A percentile compares a stretch with the other conserved stretches of the same genome.
phyloP scores from a whole-genome alignment of 768 basidiomycete genomes.

The Tylopilus intermedius region DNA sequence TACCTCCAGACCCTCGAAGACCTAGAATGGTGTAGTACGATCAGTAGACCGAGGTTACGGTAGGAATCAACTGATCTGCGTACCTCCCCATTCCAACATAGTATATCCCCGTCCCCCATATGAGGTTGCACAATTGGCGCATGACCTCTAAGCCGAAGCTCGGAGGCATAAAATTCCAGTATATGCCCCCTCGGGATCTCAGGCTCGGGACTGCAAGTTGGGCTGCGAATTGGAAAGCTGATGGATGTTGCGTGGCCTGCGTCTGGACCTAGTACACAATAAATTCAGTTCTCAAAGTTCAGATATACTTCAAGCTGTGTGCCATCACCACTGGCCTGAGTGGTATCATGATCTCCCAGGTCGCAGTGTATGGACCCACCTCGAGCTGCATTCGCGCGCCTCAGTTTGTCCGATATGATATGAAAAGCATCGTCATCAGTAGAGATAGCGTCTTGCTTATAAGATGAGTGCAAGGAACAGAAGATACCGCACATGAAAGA shows the following conservation, averaged over 20 bases:
- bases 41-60: neutral
- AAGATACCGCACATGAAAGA: conserved; percentile 68
- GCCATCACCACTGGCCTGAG: no score
- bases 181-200: conserved; percentile 20
- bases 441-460: conserved; percentile 3
- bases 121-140: conserved; percentile 66
- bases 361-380: conserved; percentile 34
- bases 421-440: conserved; percentile 15
- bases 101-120: conserved; percentile 45
- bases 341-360: no score
- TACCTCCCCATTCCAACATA: conserved; percentile 90
- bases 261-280: conserved; percentile 54
- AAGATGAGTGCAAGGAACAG: conserved; percentile 36
- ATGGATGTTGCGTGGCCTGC: conserved; percentile 38
- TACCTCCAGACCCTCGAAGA: conserved; percentile 81
- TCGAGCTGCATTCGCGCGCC: conserved; percentile 49
- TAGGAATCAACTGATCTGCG: conserved; percentile 9
- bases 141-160: conserved; percentile 67
- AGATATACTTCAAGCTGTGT: no score
- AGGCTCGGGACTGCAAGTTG: conserved; percentile 5
- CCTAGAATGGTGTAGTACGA: conserved; percentile 27
- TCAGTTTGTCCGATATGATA: conserved; percentile 33
- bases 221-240: conserved; percentile 6
- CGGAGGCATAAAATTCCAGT: conserved; percentile 62
- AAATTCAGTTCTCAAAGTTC: neutral